Percentiles rank a stretch among this genome's conserved stretches.
Conservation (phyloP, 2,329 filamentous ascomycete genomes). For the Pseudohalonectria lignicola region DNA sequence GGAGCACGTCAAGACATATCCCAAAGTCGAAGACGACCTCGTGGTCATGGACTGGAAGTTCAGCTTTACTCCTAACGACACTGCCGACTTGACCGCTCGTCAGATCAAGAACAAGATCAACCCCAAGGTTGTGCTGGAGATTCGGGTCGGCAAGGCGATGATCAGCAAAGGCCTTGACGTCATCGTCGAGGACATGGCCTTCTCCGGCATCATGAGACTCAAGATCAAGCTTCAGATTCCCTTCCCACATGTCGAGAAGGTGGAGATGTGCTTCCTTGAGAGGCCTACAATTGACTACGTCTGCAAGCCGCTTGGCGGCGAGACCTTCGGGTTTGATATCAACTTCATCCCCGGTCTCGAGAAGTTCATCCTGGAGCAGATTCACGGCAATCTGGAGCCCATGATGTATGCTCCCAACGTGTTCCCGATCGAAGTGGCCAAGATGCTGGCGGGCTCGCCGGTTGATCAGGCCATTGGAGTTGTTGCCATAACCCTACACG, state of each 20-base stretch:
- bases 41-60: slow-evolving; percentile 99
- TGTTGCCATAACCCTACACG: slow-evolving; percentile 80
- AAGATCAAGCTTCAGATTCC: slow-evolving; percentile 96
- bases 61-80: slow-evolving; percentile 95
- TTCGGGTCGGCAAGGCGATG: slow-evolving; percentile 89
- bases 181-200: slow-evolving; percentile 96
- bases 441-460: slow-evolving; percentile 89
- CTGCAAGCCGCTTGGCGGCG: slow-evolving; percentile 92
- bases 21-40: slow-evolving; percentile 86
- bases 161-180: slow-evolving; percentile 95
- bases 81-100: slow-evolving; percentile 76
- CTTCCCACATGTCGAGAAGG: slow-evolving; percentile 88
- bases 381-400: slow-evolving; percentile 83
- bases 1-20: slow-evolving; percentile 97
- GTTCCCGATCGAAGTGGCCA: slow-evolving; percentile 96
- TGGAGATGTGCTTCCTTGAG: slow-evolving; percentile 92
- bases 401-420: slow-evolving; percentile 99
- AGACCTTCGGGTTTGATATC: slow-evolving; percentile 94
- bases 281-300: slow-evolving; percentile 89
- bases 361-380: slow-evolving; percentile 88
- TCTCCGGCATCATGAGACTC: slow-evolving; percentile 88
- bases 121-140: slow-evolving; percentile 90
- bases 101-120: slow-evolving; percentile 95
- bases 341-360: slow-evolving; percentile 97
- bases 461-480: slow-evolving; percentile 96